Evolutionary conservation across 495 filamentous ascomycete species (phyloP).

Genomic region (Acidomyces sp.): DNA sequence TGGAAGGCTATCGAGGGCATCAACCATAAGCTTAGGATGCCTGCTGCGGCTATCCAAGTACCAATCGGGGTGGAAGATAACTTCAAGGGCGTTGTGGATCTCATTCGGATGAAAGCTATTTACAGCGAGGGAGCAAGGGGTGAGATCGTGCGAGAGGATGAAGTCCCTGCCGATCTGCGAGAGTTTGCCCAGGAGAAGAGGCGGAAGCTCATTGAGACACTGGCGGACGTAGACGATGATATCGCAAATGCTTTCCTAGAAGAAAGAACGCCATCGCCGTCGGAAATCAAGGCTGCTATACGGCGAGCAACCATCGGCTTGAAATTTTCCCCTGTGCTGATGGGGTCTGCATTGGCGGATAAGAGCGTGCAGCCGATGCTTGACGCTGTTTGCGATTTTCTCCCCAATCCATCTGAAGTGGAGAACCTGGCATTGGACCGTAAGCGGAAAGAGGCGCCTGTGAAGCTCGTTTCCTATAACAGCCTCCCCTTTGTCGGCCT

Average conservation of each 20-base stretch:
- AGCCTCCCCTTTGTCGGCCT: constrained; percentile 87
- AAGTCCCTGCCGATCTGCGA: constrained; percentile 65
- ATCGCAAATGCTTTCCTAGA: constrained; percentile 94
- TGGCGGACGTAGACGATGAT: constrained; percentile 96
- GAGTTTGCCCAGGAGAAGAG: constrained; percentile 65
- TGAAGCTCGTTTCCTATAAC: constrained; percentile 83
- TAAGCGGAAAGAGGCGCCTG: constrained; percentile 59
- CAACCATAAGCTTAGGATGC: constrained; percentile 82
- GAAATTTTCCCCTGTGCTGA: constrained; percentile 92
- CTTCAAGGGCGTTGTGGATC: constrained; percentile 87
- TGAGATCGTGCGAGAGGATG: constrained; percentile 56
- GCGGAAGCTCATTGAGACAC: constrained; percentile 75
- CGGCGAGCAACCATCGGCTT: constrained; percentile 71
- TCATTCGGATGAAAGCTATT: constrained; percentile 83
- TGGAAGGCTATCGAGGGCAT: constrained; percentile 97
- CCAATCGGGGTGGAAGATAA: constrained; percentile 88
- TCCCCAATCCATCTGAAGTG: constrained; percentile 86
- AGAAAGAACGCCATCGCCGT: constrained; percentile 57
- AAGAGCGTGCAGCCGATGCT: constrained; percentile 95
- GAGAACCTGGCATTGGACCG: constrained; percentile 81
- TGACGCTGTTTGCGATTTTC: constrained; percentile 89
- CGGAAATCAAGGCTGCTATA: constrained; percentile 82
- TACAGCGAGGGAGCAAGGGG: constrained; percentile 80
- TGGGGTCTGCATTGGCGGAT: constrained; percentile 91
- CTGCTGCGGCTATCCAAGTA: constrained; percentile 87